phyloP scores from a whole-genome alignment of 2,329 filamentous ascomycete genomes.

The Claviceps fusiformis region DNA sequence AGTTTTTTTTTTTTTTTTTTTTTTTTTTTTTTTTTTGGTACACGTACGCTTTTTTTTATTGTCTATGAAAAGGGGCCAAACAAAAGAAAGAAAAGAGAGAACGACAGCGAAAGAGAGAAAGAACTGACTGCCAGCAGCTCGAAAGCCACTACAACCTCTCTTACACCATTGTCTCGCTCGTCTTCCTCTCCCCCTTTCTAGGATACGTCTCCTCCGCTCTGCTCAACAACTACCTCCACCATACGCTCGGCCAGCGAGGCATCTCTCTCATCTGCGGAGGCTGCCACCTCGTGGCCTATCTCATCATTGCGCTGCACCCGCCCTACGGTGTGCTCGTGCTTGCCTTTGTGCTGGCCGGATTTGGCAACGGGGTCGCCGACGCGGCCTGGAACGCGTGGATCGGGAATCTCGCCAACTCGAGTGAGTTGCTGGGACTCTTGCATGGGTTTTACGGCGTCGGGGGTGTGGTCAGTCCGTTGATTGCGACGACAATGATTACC shows the following conservation, averaged over 20 bases:
- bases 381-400: conserved; percentile 36
- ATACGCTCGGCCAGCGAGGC: conserved; percentile 50
- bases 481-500: conserved; percentile 55
- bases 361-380: conserved; percentile 52
- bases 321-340: conserved; percentile 51
- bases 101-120: too few species aligned
- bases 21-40: too few species aligned
- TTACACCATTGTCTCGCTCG: conserved; percentile 47
- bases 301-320: conserved; percentile 46
- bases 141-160: conserved; percentile 46
- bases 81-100: too few species aligned
- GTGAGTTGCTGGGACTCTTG: conserved; percentile 51
- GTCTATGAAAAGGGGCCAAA: too few species aligned
- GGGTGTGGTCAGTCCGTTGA: conserved; percentile 47
- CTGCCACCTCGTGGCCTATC: conserved; percentile 48
- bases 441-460: conserved; percentile 54
- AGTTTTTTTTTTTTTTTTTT: too few species aligned
- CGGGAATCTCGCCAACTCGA: conserved; percentile 54
- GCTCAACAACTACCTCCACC: conserved; percentile 46
- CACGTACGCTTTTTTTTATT: too few species aligned
- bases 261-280: conserved; percentile 48
- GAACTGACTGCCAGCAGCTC: conserved; percentile 24
- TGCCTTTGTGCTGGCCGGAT: conserved; percentile 48
- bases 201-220: conserved; percentile 50
- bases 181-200: conserved; percentile 50